A percentile compares a stretch with the other conserved stretches of the same genome.
These are phyloP conservation scores for Kwoniella sp. DNA, from an alignment of 768 basidiomycete species.

Conservation along the genomic window DNA sequence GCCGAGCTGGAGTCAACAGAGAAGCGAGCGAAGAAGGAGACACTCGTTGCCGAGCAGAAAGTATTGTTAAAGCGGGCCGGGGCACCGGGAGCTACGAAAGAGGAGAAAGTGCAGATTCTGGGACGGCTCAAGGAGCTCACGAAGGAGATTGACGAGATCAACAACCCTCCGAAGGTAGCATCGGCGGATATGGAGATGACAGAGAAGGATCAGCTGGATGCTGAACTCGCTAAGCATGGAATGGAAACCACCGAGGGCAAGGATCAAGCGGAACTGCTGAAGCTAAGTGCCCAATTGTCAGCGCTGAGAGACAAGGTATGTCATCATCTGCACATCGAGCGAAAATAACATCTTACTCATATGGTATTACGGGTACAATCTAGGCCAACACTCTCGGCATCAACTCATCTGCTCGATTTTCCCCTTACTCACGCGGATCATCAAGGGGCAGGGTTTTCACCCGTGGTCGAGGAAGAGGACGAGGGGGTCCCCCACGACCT, in stretches of 20 bases:
- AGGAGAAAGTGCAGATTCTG: slow-evolving; percentile 77
- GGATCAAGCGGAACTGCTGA: slow-evolving; percentile 48
- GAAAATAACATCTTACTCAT: slow-evolving; percentile 68
- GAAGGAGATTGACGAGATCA: slow-evolving; percentile 71
- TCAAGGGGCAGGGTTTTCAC: slow-evolving; percentile 52
- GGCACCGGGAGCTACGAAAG: slow-evolving; percentile 62
- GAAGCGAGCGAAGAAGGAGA: slow-evolving; percentile 68
- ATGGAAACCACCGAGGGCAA: slow-evolving; percentile 58
- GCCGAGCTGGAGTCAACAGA: slow-evolving; percentile 41
- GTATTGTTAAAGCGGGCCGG: slow-evolving; percentile 70
- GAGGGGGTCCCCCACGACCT: slow-evolving; percentile 65
- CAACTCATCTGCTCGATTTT: slow-evolving; percentile 56
- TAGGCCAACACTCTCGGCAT: slow-evolving; percentile 61
- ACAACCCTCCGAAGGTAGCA: slow-evolving; percentile 46
- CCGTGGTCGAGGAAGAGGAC: slow-evolving; percentile 67
- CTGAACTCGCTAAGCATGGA: slow-evolving; percentile 71
- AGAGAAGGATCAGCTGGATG: slow-evolving; percentile 63
- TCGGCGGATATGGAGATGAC: slow-evolving; percentile 34
- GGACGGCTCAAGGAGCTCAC: slow-evolving; percentile 71
- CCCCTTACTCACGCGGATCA: slow-evolving; percentile 36
- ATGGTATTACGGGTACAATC: slow-evolving; percentile 59
- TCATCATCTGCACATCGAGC: slow-evolving; percentile 58
- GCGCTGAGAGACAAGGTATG: slow-evolving; percentile 60
- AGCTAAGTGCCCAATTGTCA: slow-evolving; percentile 38
- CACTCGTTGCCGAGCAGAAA: slow-evolving; percentile 79